phyloP scores from a whole-genome alignment of 1,284 basidiomycete genomes.

The Rhodotorula sp. region DNA sequence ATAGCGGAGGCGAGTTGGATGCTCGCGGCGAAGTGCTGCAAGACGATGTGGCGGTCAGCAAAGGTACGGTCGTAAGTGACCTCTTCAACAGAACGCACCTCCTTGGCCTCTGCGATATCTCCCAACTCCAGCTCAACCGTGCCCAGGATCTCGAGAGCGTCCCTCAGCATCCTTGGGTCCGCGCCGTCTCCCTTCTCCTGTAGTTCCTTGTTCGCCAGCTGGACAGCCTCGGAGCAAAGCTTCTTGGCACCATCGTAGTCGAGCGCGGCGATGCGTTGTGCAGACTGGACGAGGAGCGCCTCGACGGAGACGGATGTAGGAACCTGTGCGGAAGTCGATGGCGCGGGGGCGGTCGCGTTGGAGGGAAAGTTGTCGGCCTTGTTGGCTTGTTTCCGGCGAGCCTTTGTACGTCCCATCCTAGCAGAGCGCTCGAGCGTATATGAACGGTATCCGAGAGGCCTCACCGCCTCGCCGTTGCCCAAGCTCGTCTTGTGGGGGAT shows the following conservation, averaged over 20 bases:
- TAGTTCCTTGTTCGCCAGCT: slow-evolving; percentile 53
- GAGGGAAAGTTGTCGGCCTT: slow-evolving; percentile 45
- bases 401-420: slow-evolving; percentile 43
- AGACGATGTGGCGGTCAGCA: neutral
- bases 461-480: too few species aligned
- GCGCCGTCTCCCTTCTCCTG: slow-evolving; percentile 55
- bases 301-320: slow-evolving; percentile 47
- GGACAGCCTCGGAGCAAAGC: slow-evolving; percentile 67
- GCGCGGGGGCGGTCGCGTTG: slow-evolving; percentile 1
- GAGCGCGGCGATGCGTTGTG: slow-evolving; percentile 72
- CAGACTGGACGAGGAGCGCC: slow-evolving; percentile 68
- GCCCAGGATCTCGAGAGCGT: slow-evolving; percentile 42
- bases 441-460: too few species aligned
- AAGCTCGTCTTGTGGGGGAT: too few species aligned
- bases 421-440: neutral
- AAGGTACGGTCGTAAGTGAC: neutral
- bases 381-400: slow-evolving; percentile 44
- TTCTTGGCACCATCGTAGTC: slow-evolving; percentile 76
- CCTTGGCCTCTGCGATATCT: slow-evolving; percentile 65
- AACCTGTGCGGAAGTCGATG: slow-evolving; percentile 5
- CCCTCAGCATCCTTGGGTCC: slow-evolving; percentile 49
- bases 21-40: slow-evolving; percentile 64
- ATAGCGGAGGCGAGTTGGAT: slow-evolving; percentile 62
- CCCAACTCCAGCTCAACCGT: slow-evolving; percentile 58
- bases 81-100: slow-evolving; percentile 64